phyloP scores from a whole-genome alignment of 2,329 filamentous ascomycete genomes.

The Ophiostoma sp. region DNA sequence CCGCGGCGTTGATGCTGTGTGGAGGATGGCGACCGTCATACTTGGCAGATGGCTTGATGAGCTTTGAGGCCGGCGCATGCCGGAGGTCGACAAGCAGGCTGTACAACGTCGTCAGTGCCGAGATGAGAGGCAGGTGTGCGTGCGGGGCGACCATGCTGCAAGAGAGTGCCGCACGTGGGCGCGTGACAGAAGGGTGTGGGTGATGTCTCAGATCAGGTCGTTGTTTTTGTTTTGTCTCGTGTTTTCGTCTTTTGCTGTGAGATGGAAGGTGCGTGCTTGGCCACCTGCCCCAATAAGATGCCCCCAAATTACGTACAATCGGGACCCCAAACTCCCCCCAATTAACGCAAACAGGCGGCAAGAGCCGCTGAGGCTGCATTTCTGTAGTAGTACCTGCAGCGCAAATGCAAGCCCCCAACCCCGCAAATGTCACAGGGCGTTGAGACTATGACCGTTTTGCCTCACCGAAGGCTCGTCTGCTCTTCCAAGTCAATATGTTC shows the following conservation, averaged over 20 bases:
- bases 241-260: neutral
- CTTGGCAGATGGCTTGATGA: neutral
- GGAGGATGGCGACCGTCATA: neutral
- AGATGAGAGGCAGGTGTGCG: neutral
- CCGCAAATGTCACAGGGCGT: neutral
- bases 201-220: slow-evolving; percentile 6
- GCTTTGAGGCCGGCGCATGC: neutral
- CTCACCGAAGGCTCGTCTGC: neutral
- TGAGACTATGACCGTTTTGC: neutral
- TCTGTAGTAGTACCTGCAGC: neutral
- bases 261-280: neutral
- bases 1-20: neutral
- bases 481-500: neutral
- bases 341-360: neutral
- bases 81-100: neutral
- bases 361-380: neutral
- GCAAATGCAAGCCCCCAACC: neutral
- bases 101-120: neutral
- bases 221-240: neutral
- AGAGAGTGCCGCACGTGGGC: neutral
- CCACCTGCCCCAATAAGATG: neutral
- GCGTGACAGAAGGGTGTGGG: no score
- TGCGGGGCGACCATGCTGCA: neutral
- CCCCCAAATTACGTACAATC: neutral
- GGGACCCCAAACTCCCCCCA: neutral